Conservation (phyloP, 345 rosid species). For the Conringia planisiliqua region DNA sequence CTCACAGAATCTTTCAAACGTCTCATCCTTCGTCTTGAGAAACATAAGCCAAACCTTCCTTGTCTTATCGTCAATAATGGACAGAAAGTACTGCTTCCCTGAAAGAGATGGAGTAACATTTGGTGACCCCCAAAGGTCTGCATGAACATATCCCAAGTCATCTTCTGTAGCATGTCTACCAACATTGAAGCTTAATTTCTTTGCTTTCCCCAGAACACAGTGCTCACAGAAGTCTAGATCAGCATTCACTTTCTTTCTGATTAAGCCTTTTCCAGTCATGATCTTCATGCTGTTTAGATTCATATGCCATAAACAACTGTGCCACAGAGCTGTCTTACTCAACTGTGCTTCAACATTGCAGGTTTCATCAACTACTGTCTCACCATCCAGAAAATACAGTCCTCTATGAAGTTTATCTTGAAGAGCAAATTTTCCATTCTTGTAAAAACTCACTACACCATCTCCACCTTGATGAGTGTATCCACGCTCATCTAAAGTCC, state of each 20-base stretch:
- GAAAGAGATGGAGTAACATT: neutral
- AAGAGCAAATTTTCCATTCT: neutral
- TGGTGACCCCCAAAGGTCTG: neutral
- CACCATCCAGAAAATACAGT: neutral
- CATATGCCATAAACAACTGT: neutral
- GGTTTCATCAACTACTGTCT: neutral
- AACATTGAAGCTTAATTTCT: neutral
- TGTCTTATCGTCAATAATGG: neutral
- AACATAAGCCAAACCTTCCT: neutral
- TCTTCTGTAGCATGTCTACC: neutral
- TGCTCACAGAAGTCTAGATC: neutral
- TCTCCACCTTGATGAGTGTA: neutral
- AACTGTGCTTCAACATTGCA: neutral
- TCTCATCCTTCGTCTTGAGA: neutral
- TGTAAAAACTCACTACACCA: neutral
- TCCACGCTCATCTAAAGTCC: neutral
- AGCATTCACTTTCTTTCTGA: neutral
- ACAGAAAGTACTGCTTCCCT: neutral
- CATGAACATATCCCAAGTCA: neutral
- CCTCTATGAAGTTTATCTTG: neutral
- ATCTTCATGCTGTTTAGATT: neutral
- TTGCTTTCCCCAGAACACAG: neutral
- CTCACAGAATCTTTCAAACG: neutral
- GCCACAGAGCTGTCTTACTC: neutral
- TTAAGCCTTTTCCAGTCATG: neutral